Base-by-base conservation (phyloP, 208 protist genomes). In the Tritrichomonas musculus region DNA sequence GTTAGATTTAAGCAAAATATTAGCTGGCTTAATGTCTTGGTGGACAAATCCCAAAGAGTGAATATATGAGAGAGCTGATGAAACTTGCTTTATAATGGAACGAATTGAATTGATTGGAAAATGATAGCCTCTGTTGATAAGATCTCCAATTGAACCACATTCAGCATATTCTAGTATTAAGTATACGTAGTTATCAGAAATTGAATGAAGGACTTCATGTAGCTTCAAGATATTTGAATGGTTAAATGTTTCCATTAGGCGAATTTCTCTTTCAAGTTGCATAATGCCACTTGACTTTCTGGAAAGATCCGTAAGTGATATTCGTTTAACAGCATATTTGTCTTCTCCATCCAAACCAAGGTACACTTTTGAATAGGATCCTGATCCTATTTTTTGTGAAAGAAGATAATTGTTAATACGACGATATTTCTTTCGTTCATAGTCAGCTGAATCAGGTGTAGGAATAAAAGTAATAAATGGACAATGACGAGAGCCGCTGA, bases 11-110 rank as follows among this genome's bases (percentile, higher is more conserved):
- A 88, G 20, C 47, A 88, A 57, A 88, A 88, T 57, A 88, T 88
- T 88, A 11, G 47, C 44, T 5, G 77, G 77, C 44, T 88, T 88
- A 88, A 88, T 88, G 57, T 88, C 77, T 39, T 88, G 77, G 27
- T 88, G 77, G 33, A 88, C 77, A 30, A 60, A 53, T 33, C 77
- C 77, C 47, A 60, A 57, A 8, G 41, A 53, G 57, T 88, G 77
- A 20, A 88, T 88, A 17, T 88, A 88, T 39, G 41, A 30, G 0
- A 88, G 30, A 22, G 77, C 77, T 3, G 47, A 27, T 39, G 77
- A 25, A 3, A 88, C 47, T 39, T 88, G 77, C 39, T 88, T 88
- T 8, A 88, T 88, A 39, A 88, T 88, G 3, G 77, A 88, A 39
- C 44, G 1, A 57, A 88, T 88, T 33, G 44, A 44, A 69, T 69